phyloP scores from a whole-genome alignment of 1,284 basidiomycete species.

The Stygiomarasmius scandens region DNA sequence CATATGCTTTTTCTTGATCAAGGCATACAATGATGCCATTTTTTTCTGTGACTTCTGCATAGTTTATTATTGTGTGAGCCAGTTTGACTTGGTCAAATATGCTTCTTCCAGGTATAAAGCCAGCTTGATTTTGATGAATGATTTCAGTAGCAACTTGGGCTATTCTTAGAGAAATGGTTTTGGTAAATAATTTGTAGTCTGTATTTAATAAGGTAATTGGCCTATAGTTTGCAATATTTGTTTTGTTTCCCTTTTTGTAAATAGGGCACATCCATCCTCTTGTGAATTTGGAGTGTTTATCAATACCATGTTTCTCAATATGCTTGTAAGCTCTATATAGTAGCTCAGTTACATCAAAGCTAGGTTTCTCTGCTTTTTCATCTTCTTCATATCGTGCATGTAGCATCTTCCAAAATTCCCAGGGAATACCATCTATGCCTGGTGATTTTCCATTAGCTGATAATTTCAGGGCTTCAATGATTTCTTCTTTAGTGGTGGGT shows the following conservation, averaged over 20 bases:
- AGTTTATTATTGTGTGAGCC: conserved; percentile 14
- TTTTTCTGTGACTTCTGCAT: conserved; percentile 17
- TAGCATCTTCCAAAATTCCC: conserved; percentile 30
- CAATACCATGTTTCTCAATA: conserved; percentile 29
- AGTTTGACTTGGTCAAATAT: conserved; percentile 23
- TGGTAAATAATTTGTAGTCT: conserved; percentile 21
- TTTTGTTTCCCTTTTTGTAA: conserved; percentile 26
- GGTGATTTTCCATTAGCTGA: conserved; percentile 27
- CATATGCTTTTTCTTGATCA: conserved; percentile 20
- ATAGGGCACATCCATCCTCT: conserved; percentile 36
- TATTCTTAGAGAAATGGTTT: conserved; percentile 13
- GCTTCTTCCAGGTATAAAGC: conserved; percentile 21
- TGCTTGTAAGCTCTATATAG: conserved; percentile 27
- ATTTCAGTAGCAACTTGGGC: conserved; percentile 9
- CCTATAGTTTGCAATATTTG: conserved; percentile 16
- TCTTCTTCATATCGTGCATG: neutral
- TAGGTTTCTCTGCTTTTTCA: neutral
- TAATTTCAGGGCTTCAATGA: conserved; percentile 18
- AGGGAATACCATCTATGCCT: conserved; percentile 29
- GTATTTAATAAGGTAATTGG: conserved; percentile 21
- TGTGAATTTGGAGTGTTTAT: conserved; percentile 21
- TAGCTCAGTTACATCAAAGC: conserved; percentile 2
- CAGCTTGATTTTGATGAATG: conserved; percentile 22
- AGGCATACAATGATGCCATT: conserved; percentile 23
- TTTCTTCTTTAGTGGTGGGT: conserved; percentile 17